Base-by-base conservation (phyloP, 225 moss, liverwort and hornwort genomes). In the Thuidium tamariscinum region DNA sequence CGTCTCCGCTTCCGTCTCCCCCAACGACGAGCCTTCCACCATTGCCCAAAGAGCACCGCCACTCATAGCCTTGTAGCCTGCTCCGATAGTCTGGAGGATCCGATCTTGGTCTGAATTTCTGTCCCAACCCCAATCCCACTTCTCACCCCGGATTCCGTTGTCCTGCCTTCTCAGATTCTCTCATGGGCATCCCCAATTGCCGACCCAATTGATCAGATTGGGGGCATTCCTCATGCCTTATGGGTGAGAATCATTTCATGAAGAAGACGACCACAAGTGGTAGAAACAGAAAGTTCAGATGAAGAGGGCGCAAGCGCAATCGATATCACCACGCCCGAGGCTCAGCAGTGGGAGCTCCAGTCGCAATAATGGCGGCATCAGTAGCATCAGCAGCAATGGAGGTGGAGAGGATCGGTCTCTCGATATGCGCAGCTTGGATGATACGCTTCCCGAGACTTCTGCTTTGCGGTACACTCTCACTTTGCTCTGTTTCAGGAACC, bases 341-440 rank as follows among this genome's bases (percentile, higher is more conserved):
- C 83, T 88, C 54, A 61, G 64, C 39, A 83, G 87, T 79, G 89
- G 51, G 20, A 84, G 63, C 84, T 78, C 84, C 56, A 86, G 82
- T 79, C 78, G 79, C 79, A 44, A 32, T 22, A 79, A 42, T 57
- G 79, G 79, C 60, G 42, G 79, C 37, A 25, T 2, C 69, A 86
- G 84, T 62, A 73, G 51, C 36, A 86, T 69, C 41, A 68, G 68
- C 71, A 86, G 86, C 57, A 79, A 79, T 82, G 88, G 27, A 69
- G 90, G 82, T 63, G 90, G 16, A 21, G 48, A 80, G 29, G 84
- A 85, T 56, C 76, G 39, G 32, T 78, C 90, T 57, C 87, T 93
- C 86, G 72, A 67, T 80, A 11, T 93, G 93, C 89, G 89, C 78
- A 86, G 73, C 70, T 86, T 93, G 63, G 79, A 84, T 20, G 89